Base-by-base conservation (phyloP, 2,329 filamentous ascomycete genomes). In the Trichoderma gracile region DNA sequence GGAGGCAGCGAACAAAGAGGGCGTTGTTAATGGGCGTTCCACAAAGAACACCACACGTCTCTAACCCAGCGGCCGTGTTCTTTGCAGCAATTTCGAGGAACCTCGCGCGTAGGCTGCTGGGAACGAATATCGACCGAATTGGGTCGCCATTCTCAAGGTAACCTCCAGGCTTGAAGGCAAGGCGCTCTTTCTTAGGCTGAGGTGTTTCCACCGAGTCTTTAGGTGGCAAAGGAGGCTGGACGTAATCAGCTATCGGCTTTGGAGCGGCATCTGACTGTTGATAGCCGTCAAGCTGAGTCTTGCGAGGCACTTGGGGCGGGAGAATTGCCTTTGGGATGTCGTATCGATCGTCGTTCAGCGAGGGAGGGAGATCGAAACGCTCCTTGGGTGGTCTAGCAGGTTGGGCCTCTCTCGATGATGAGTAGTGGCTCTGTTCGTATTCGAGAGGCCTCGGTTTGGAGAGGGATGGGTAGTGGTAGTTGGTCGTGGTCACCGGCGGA, bases 41-140 rank as follows among this genome's bases (percentile, higher is more conserved):
- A 72, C 93, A 96, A 12, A 99, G 84, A 69, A 99, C 94, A 42
- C 94, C 95, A 74, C 95, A 98, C 69, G 95, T 98, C 78, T 99
- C 95, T 19, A 98, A 83, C 42, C 96, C 96, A 3, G 82, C 82
- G 33, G 80, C 79, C 0, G 95, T 99, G 74, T 99, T 98, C 19
- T 85, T 77, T 0, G 84, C 78, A 0, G 93, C 94, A 33, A 93
- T 79, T 3, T 84, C 78, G 19, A 98, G 82, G 74, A 99, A 99
- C 6, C 83, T 80, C 2, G 82, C 78, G 30, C 93, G 91, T 1
- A 99, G 83, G 14, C 85, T 83, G 0, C 86, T 84, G 0, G 95
- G 94, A 1, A 99, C 82, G 74, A 98, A 97, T 40, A 99, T 82
- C 0, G 93, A 92, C 40, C 95, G 89, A 7, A 99, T 85, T 0